Conservation (phyloP, 768 basidiomycete genomes). For the Clavulina sp. region DNA sequence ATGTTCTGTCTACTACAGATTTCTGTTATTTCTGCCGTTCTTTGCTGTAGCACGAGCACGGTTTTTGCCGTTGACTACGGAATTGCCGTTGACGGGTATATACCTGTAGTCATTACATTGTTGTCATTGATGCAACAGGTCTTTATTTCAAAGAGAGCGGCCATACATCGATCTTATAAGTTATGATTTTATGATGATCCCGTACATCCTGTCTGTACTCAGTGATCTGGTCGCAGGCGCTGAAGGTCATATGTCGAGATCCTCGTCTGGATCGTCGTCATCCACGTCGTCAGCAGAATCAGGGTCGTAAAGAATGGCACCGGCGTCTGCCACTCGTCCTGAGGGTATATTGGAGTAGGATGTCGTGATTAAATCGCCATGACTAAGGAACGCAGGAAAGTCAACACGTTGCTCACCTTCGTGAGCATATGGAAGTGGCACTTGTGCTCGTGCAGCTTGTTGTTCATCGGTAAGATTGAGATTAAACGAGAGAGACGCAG, state of each 20-base stretch:
- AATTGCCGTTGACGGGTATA: too few species aligned
- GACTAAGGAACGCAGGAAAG: not conserved
- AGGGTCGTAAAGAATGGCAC: slow-evolving; percentile 64
- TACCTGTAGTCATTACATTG: too few species aligned
- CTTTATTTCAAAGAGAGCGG: too few species aligned
- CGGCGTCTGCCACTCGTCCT: slow-evolving; percentile 6
- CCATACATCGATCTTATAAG: too few species aligned
- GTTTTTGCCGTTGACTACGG: too few species aligned
- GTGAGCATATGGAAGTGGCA: slow-evolving; percentile 82
- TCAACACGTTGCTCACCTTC: slow-evolving; percentile 34
- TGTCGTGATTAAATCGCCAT: not conserved
- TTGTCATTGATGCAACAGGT: too few species aligned
- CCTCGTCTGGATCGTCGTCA: slow-evolving; percentile 92
- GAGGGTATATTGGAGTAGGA: not conserved
- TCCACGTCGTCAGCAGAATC: slow-evolving; percentile 90
- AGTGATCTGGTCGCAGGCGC: too few species aligned
- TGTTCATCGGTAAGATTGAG: slow-evolving; percentile 69
- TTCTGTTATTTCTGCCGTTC: too few species aligned
- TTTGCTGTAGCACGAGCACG: too few species aligned
- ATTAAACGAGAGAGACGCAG: slow-evolving; percentile 70
- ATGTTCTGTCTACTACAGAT: too few species aligned
- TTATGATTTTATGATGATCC: too few species aligned
- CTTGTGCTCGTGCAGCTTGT: slow-evolving; percentile 56
- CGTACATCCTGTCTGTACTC: too few species aligned
- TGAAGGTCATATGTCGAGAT: slow-evolving; percentile 46